Conservation (phyloP, 1,284 basidiomycete genomes). For the Laetiporus sulphureus region DNA sequence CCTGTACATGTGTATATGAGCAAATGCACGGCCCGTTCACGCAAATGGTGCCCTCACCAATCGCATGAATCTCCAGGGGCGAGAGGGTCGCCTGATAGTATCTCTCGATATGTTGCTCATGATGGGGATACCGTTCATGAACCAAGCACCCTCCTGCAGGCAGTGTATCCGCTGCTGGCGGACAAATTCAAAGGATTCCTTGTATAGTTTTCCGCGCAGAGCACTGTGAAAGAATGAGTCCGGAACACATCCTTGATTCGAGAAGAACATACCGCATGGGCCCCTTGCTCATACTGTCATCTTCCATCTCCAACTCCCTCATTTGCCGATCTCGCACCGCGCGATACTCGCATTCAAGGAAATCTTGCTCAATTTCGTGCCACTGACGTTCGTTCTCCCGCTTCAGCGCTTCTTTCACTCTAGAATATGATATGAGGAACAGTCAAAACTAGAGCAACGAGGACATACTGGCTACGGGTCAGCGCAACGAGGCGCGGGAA, state of each 20-base stretch:
- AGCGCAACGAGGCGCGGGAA: slow-evolving; percentile 80
- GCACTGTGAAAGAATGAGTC: slow-evolving; percentile 42
- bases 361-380: slow-evolving; percentile 83
- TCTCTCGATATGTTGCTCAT: slow-evolving; percentile 42
- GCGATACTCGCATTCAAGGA: slow-evolving; percentile 82
- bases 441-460: slow-evolving; percentile 4
- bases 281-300: slow-evolving; percentile 81
- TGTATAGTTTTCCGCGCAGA: slow-evolving; percentile 80
- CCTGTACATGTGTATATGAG: slow-evolving; percentile 34
- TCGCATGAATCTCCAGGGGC: slow-evolving; percentile 76
- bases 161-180: slow-evolving; percentile 87
- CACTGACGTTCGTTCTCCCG: slow-evolving; percentile 76
- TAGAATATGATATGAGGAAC: slow-evolving; percentile 22
- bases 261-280: slow-evolving; percentile 63
- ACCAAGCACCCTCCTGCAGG: slow-evolving; percentile 87
- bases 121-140: slow-evolving; percentile 65
- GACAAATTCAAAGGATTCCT: slow-evolving; percentile 91
- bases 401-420: slow-evolving; percentile 72
- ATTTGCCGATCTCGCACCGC: slow-evolving; percentile 88
- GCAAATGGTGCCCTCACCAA: slow-evolving; percentile 38
- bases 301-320: slow-evolving; percentile 89
- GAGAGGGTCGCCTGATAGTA: slow-evolving; percentile 44
- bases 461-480: slow-evolving; percentile 80
- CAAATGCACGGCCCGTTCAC: neutral
- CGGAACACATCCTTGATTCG: neutral